These are phyloP conservation scores for Candida adriatica DNA, from an alignment of 805 yeast species.

Conservation along the genomic window DNA sequence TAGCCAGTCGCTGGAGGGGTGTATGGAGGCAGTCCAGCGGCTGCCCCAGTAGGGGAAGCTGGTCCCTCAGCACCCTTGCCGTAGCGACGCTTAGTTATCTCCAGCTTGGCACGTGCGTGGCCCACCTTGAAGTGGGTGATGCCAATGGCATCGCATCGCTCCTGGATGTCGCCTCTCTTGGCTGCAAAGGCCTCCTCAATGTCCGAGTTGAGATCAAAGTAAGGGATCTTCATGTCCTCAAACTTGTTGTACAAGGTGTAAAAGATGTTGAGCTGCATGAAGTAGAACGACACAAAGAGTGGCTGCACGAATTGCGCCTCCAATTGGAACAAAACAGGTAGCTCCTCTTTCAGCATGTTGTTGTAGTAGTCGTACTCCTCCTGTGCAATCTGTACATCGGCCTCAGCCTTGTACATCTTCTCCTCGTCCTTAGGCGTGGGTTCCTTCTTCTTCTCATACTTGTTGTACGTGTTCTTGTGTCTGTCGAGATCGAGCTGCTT, in stretches of 20 bases:
- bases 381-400: conserved; percentile 82
- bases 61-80: conserved; percentile 42
- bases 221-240: conserved; percentile 96
- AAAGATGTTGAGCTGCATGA: conserved; percentile 95
- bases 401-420: conserved; percentile 80
- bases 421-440: conserved; percentile 87
- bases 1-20: conserved; percentile 27
- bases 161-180: conserved; percentile 90
- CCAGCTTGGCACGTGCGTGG: conserved; percentile 78
- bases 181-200: conserved; percentile 69
- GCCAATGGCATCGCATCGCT: conserved; percentile 82
- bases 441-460: conserved; percentile 77
- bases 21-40: conserved; percentile 30
- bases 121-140: conserved; percentile 87
- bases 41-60: conserved; percentile 24
- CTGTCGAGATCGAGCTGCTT: conserved; percentile 93
- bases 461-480: conserved; percentile 59
- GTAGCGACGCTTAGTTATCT: conserved; percentile 72
- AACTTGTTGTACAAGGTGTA: conserved; percentile 85
- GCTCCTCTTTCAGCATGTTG: conserved; percentile 85
- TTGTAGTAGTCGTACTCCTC: conserved; percentile 96
- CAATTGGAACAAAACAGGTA: conserved; percentile 80
- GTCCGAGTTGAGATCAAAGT: conserved; percentile 81
- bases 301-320: conserved; percentile 93
- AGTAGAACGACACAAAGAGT: conserved; percentile 87